Conservation (phyloP, 768 basidiomycete genomes). For the Lactifluus piperatus region DNA sequence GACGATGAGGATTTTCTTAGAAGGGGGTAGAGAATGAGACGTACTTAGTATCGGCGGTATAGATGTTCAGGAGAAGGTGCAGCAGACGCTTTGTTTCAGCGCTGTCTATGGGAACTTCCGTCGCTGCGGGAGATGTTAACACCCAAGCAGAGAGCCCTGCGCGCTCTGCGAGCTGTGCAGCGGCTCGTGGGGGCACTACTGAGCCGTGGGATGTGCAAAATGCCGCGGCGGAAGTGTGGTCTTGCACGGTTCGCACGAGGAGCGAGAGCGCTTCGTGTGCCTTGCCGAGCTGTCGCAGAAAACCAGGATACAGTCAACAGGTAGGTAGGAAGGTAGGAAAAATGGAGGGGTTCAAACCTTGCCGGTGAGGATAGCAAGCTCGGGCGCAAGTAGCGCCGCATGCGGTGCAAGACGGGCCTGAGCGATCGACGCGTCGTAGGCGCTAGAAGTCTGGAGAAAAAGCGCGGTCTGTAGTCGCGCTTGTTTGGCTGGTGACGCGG, state of each 20-base stretch:
- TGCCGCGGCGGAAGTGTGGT: slow-evolving; percentile 70
- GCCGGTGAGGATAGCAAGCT: slow-evolving; percentile 69
- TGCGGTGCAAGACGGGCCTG: slow-evolving; percentile 37
- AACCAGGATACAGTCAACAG: not conserved
- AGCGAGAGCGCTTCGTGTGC: slow-evolving; percentile 56
- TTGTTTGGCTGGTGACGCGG: slow-evolving; percentile 66
- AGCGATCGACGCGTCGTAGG: slow-evolving; percentile 50
- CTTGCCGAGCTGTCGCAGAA: slow-evolving; percentile 36
- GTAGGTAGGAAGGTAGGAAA: not conserved
- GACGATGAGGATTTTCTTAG: no score
- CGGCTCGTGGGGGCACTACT: slow-evolving; percentile 54
- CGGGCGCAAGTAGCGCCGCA: slow-evolving; percentile 52
- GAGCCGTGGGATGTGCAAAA: slow-evolving; percentile 80
- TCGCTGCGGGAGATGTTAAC: slow-evolving; percentile 39
- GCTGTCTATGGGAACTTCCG: slow-evolving; percentile 39
- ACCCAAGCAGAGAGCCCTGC: slow-evolving; percentile 37
- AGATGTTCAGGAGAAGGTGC: slow-evolving; percentile 68
- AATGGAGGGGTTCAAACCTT: slow-evolving; percentile 48
- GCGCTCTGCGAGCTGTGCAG: slow-evolving; percentile 42
- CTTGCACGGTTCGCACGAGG: slow-evolving; percentile 62
- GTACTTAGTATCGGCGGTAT: slow-evolving; percentile 61
- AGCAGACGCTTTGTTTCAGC: slow-evolving; percentile 49
- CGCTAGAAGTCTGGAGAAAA: slow-evolving; percentile 67
- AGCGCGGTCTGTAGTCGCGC: slow-evolving; percentile 66
- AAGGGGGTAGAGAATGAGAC: slow-evolving; percentile 41